Evolutionary conservation across 2,329 filamentous ascomycete genomes (phyloP).

Genomic region (Trichoderma sp.): DNA sequence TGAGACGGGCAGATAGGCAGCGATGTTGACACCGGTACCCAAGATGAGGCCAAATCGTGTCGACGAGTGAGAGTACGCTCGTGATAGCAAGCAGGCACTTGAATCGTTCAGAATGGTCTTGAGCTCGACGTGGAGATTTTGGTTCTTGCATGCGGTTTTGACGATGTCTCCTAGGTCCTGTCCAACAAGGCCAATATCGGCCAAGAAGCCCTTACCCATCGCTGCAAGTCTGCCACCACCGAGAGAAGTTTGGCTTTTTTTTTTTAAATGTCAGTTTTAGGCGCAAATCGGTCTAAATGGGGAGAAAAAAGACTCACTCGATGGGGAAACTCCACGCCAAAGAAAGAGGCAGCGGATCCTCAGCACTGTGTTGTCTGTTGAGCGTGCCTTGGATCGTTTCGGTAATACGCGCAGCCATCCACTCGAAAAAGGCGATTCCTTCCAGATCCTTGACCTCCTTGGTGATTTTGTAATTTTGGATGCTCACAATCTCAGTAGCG

Average conservation of each 20-base stretch:
- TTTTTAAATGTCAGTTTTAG: background rate
- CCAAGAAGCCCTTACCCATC: conserved; percentile 66
- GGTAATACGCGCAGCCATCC: conserved; percentile 61
- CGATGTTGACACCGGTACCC: conserved; percentile 65
- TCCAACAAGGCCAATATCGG: conserved; percentile 55
- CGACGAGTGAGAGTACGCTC: conserved; percentile 56
- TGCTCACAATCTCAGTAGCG: conserved; percentile 52
- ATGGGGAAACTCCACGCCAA: conserved; percentile 70
- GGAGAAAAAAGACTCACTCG: conserved; percentile 49
- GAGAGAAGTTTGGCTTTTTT: conserved; percentile 58
- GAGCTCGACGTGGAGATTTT: conserved; percentile 53
- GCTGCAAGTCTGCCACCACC: conserved; percentile 55
- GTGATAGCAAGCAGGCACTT: conserved; percentile 62
- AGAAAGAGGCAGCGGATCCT: conserved; percentile 54
- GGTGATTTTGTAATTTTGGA: conserved; percentile 55
- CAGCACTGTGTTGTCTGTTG: conserved; percentile 35
- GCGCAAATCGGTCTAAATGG: background rate
- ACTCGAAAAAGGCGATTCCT: conserved; percentile 63
- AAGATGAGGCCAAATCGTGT: conserved; percentile 64
- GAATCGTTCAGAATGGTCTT: conserved; percentile 66
- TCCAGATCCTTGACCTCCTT: conserved; percentile 53
- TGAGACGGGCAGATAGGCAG: conserved; percentile 59
- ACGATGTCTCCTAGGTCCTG: conserved; percentile 60
- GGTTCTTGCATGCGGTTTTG: conserved; percentile 49
- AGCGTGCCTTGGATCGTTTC: conserved; percentile 52